Evolutionary conservation across 768 basidiomycete genomes (phyloP), one percentile per base, ranked within the genome.

Genomic region (Omphalotus guepiniiformis): DNA sequence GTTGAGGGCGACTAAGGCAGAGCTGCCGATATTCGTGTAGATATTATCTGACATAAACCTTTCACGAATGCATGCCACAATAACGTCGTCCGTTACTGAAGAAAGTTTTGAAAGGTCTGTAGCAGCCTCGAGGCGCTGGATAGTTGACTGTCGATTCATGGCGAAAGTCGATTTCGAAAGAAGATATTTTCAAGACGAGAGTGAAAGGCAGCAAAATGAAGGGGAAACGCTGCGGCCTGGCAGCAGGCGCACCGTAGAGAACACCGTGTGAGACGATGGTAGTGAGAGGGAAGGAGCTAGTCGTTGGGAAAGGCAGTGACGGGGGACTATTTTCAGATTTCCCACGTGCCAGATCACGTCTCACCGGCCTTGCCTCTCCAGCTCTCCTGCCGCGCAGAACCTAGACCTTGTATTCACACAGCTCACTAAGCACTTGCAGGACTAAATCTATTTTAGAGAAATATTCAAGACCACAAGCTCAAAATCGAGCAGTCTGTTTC

Each of bases 31-130:
- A 56, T 57, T 70, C 39, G 91, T 90, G 69, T 93, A 93, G 55
- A 90, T 83, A 54, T 69, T 76, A 70, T 93, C 91, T 2, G 81
- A 69, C 78, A 91, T 83, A 67, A 93, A 93, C 13, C 91, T 78
- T 61, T 93, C 90, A 26, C 91, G 83, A 51, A 94, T 76, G 56
- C 86, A 86, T 51, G 87, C 78, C 49, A 90, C 87, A 63, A 93
- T 81, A 62, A 83, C 74, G 63, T 93, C 91, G 72, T 93, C 91
- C 11, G 85, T 83, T 53, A 88, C 63, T 28, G 82, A 67, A 2
- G 82, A 71, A 47, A 92, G 75, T 36, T 69, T 66, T 19, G 83
- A 67, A 61, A 93, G 80, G 79, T 92, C 85, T 13, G 70, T 73
- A 51, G 80, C 74, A 49, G 75, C 77, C 72, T 88, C 88, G 55